Evolutionary conservation across 2,329 filamentous ascomycete species (phyloP).

Genomic region (Boeremia lycopersici): DNA sequence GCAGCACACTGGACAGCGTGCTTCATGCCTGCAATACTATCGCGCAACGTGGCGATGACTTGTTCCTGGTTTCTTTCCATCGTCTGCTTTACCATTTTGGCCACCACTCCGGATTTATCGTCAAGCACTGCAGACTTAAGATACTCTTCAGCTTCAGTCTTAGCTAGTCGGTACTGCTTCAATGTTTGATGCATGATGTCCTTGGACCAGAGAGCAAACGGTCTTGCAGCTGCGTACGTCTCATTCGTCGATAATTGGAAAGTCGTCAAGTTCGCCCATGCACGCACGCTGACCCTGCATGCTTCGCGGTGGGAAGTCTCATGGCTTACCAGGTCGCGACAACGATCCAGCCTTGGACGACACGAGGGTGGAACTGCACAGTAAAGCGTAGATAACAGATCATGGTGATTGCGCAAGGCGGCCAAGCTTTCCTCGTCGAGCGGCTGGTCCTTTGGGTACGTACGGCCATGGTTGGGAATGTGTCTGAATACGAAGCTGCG

Average conservation of each 20-base stretch:
- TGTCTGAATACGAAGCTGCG: conserved; percentile 62
- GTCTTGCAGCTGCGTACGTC: conserved; percentile 50
- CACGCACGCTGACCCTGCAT: conserved; percentile 62
- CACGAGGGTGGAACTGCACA: conserved; percentile 60
- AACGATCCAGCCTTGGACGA: conserved; percentile 58
- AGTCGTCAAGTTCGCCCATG: conserved; percentile 63
- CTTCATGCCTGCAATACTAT: conserved; percentile 59
- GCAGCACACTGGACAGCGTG: conserved; percentile 53
- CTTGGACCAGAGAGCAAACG: conserved; percentile 61
- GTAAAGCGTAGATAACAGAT: conserved; percentile 65
- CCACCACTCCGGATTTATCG: conserved; percentile 49
- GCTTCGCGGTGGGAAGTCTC: conserved; percentile 63
- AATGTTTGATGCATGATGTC: conserved; percentile 60
- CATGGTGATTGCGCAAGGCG: conserved; percentile 66
- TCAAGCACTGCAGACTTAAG: conserved; percentile 46
- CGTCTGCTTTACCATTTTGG: conserved; percentile 56
- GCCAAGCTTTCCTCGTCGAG: conserved; percentile 60
- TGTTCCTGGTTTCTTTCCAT: conserved; percentile 64
- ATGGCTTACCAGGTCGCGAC: conserved; percentile 63
- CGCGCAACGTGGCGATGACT: conserved; percentile 60
- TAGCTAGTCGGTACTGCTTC: conserved; percentile 61
- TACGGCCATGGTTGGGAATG: conserved; percentile 66
- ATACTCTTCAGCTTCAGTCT: conserved; percentile 64
- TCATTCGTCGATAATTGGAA: conserved; percentile 63
- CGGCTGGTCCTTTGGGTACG: conserved; percentile 63